These are phyloP conservation scores for Phytophthora lateralis DNA, from an alignment of 352 stramenopile species.

Conservation along the genomic window DNA sequence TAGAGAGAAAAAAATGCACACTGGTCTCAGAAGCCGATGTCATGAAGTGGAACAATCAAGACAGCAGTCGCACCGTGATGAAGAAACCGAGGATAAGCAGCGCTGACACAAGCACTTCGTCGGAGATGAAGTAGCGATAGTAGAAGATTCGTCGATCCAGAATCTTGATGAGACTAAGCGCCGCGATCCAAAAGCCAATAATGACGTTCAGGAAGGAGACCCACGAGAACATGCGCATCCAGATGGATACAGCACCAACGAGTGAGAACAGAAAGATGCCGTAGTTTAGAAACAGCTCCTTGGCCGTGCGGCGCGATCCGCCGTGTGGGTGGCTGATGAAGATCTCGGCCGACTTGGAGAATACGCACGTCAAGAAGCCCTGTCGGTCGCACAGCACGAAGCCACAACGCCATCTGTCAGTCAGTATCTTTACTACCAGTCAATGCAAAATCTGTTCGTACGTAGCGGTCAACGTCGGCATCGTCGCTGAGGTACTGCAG, in stretches of 20 bases:
- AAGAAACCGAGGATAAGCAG: slow-evolving; percentile 87
- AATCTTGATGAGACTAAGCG: slow-evolving; percentile 78
- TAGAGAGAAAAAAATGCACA: not conserved
- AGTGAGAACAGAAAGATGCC: slow-evolving; percentile 87
- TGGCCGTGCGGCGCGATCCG: slow-evolving; percentile 63
- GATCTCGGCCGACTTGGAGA: slow-evolving; percentile 79
- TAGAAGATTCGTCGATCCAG: slow-evolving; percentile 87
- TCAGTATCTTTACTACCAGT: slow-evolving; percentile 4
- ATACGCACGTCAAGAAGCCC: slow-evolving; percentile 81
- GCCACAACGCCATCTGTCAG: not conserved
- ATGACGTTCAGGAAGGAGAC: slow-evolving; percentile 77
- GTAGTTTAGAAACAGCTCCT: slow-evolving; percentile 89
- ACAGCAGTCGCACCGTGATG: slow-evolving; percentile 54
- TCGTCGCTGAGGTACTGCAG: slow-evolving; percentile 87
- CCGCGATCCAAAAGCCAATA: slow-evolving; percentile 70
- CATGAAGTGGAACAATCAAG: not conserved
- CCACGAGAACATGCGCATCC: slow-evolving; percentile 86
- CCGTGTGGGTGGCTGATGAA: slow-evolving; percentile 77
- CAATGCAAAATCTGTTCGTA: slow-evolving; percentile 26
- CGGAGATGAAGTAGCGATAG: slow-evolving; percentile 89
- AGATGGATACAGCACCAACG: slow-evolving; percentile 84
- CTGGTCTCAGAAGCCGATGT: not conserved
- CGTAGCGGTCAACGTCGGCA: slow-evolving; percentile 70
- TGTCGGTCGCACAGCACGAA: slow-evolving; percentile 21
- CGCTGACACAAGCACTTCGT: slow-evolving; percentile 84